Base-by-base conservation (phyloP, 1,139 yeast species). In the Taphrina flavorubra region DNA sequence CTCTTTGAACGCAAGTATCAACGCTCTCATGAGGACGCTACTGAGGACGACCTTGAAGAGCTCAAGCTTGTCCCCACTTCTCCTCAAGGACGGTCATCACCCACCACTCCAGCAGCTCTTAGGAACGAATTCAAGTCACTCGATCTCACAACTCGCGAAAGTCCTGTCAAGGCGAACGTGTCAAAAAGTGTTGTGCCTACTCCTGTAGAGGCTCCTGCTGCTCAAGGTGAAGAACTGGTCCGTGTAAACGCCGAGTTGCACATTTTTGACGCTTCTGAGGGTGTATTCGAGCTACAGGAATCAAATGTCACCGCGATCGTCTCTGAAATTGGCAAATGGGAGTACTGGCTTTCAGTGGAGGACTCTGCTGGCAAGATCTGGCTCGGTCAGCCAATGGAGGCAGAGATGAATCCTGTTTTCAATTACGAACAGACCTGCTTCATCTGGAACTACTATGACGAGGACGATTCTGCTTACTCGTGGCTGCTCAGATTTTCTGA, bases 1-100 rank as follows among this genome's bases (percentile, higher is more conserved):
- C 85, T 88, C 73, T 92, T 85, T 76, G 97, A 92, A 77, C 84
- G 86, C 74, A 90, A 89, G 75, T 89, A 88, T 76, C 85, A 83
- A 72, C 82, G 79, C 71, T 79, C 87, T 3, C 83, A 88, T n/a
- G 75, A 76, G 1, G 81, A 81, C 14, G 84, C 85, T 10, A 76
- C 82, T 2, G 79, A 78, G 13, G 76, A 78, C 1, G 87, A 86
- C 65, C 79, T 89, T 70, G 79, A 81, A 55, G 91, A 88, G 73
- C 88, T 89, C 74, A 66, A 68, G 34, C 65, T 63, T 13, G 64
- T 51, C 13, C 71, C 64, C 13, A 51, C 60, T 18, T 56, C 68
- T 14, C 56, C 62, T n/a, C 56, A 44, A 36, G 60, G 51, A 20
- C 47, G 47, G n/a, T 51, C 62, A 2, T n/a, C 51, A 18, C 65